Percentiles rank a stretch among this genome's conserved stretches.
These are phyloP conservation scores for Macrophomina tecta DNA, from an alignment of 2,329 filamentous ascomycete genomes.

Conservation along the genomic window DNA sequence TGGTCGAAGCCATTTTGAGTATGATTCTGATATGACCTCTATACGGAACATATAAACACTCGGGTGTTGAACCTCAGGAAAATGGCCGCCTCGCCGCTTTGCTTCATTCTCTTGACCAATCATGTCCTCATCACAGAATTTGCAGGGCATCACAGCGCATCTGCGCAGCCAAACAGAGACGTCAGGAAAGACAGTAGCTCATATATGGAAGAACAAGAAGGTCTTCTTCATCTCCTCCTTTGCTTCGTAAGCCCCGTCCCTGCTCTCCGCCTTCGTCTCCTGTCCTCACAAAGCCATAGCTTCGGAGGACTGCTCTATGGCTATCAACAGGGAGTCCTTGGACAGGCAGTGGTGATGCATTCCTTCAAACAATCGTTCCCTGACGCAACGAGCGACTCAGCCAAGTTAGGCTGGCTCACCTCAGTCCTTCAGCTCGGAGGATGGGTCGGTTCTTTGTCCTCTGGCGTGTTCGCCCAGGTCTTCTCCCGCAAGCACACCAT, in stretches of 20 bases:
- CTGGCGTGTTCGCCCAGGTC: slow-evolving; percentile 57
- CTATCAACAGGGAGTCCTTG: slow-evolving; percentile 62
- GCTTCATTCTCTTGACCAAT: not conserved
- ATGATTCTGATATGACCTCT: no score
- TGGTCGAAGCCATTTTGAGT: not conserved
- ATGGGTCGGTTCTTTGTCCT: slow-evolving; percentile 55
- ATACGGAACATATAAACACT: no score
- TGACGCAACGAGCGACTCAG: slow-evolving; percentile 52
- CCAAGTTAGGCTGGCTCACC: slow-evolving; percentile 59
- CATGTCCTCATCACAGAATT: slow-evolving; percentile 6
- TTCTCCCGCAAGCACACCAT: slow-evolving; percentile 61
- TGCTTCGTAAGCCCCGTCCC: slow-evolving; percentile 35
- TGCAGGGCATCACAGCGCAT: slow-evolving; percentile 18
- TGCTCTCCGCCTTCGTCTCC: not conserved
- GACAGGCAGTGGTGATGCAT: slow-evolving; percentile 61
- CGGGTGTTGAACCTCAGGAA: no score
- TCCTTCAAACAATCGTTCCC: slow-evolving; percentile 59
- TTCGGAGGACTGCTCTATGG: slow-evolving; percentile 61
- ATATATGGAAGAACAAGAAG: slow-evolving; percentile 39
- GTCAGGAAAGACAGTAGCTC: slow-evolving; percentile 37
- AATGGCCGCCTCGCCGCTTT: not conserved
- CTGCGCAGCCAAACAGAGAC: slow-evolving; percentile 1
- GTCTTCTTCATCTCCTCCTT: slow-evolving; percentile 40
- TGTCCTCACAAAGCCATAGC: slow-evolving; percentile 35
- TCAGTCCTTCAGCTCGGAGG: slow-evolving; percentile 59